Evolutionary conservation across 2,329 filamentous ascomycete genomes (phyloP), one percentile per base, ranked within the genome.

Genomic region (Rhynchosporium agropyri): DNA sequence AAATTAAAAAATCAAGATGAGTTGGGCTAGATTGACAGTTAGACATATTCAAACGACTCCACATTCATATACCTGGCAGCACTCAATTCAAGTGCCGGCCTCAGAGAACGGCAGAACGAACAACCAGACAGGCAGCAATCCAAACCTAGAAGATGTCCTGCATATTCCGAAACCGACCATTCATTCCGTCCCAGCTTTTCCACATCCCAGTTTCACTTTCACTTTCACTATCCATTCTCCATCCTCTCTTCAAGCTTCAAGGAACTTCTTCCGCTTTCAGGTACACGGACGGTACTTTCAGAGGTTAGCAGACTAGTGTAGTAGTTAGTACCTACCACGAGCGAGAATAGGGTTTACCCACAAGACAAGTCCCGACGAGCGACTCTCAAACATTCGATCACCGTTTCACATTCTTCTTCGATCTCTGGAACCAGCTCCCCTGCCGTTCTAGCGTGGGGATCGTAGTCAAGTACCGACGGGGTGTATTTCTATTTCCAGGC

Each of bases 321-420:
- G 1, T 20, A 20, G 20, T 20, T 20, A 20, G 20, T 20, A 20
- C 20, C 20, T n/a, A 7, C n/a, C 31, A 9, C 31, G 20, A 28
- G 45, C 45, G 9, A 48, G 12, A 26, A 26, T 48, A 48, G 15
- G n/a, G 13, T 46, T 20, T 26, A 26, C 46, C 46, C 42, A 33
- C 49, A 33, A 20, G 8, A 33, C 8, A n/a, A 36, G 36, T 15
- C 26, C 50, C 50, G 50, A 53, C 38, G 4, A 42, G 40, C 15
- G 38, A 36, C 20, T 33, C 50, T 53, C 50, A 53, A 53, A 53
- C 50, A 53, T 42, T 56, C 36, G 38, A 56, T 43, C 20, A 31
- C 38, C 38, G 53, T 56, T 56, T 56, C 53, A 56, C 40, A 56
- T 20, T 20, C 20, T 43, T 43, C 53, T 56, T 56, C 53, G 53